Base-by-base conservation (phyloP, 768 basidiomycete species). In the Leccinum aurantiacum region DNA sequence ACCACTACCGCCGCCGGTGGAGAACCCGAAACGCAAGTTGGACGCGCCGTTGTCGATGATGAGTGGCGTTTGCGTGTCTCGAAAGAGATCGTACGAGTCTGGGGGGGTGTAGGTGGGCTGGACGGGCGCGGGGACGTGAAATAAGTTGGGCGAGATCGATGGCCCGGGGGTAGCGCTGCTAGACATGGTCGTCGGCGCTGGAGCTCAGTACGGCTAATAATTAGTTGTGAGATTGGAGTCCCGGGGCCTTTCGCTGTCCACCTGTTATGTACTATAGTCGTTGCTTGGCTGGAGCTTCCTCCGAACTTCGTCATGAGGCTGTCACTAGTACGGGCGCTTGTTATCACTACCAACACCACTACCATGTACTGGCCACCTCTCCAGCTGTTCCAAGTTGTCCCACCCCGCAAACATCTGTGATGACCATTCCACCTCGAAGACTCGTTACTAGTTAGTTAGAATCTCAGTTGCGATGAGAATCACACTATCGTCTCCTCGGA, bases 11-110 rank as follows among this genome's bases (percentile, higher is more conserved):
- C 82, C 83, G 3, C 82, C 83, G 4, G 82, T 84, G 25, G 87
- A 84, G 74, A 93, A 96, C 14, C 93, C 94, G 75, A 90, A 96
- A 54, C 93, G 84, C 44, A 95, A 78, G 53, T 77, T 83, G 31
- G 88, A 90, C 7, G 94, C 85, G 61, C 95, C 94, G 66, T 95
- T 95, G 80, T 96, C 94, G 66, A 95, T 90, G 65, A 93, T 81
- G 60, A 95, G 83, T 0, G 93, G 90, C 0, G 83, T 85, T 47
- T 74, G 69, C 7, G 78, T 75, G 10, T 68, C 74, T 38, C 84
- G 82, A 68, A 85, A 80, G 19, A 65, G 57, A 50, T 81, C 75
- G 63, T 90, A 91, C 13, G 82, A 75, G 48, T 78, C 79, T 6
- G 77, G 74, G 5, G 65, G 65, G 1, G 74, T 71, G 15, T 78